Evolutionary conservation across 2,329 filamentous ascomycete genomes (phyloP).

Genomic region (Trichoderma atroviride): DNA sequence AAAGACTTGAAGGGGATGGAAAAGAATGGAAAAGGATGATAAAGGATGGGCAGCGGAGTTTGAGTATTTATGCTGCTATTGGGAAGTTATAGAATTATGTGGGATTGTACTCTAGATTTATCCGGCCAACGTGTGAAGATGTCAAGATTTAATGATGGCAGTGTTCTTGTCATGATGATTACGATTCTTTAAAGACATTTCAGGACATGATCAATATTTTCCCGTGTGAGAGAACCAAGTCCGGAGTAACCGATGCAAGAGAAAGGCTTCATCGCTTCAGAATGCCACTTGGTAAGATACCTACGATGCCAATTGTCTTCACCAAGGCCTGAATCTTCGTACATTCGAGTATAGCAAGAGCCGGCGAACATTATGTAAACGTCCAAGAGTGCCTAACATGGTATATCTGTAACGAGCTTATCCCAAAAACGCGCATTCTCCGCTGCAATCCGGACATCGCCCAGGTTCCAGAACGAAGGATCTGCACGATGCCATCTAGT

Average conservation of each 20-base stretch:
- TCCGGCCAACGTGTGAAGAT: conserved; percentile 11
- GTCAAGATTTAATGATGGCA: conserved; percentile 20
- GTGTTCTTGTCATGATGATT: conserved; percentile 9
- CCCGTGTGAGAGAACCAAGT: not conserved
- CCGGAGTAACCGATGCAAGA: not conserved
- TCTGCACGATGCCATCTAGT: conserved; percentile 2
- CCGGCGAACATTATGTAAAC: not conserved
- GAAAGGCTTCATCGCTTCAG: not conserved
- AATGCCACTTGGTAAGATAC: not conserved
- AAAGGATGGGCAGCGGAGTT: conserved; percentile 13
- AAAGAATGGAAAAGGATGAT: not conserved
- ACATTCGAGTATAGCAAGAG: not conserved
- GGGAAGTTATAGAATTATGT: conserved; percentile 24
- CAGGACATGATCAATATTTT: not conserved
- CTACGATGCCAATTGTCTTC: not conserved
- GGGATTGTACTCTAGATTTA: conserved; percentile 25
- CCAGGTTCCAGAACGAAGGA: conserved; percentile 21
- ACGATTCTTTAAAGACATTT: not conserved
- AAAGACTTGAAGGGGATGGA: not conserved
- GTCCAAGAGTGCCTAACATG: not conserved
- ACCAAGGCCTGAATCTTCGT: not conserved
- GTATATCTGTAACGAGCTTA: conserved; percentile 15
- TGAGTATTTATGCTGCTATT: conserved; percentile 21
- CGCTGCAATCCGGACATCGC: not conserved
- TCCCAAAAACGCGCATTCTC: conserved; percentile 5